These are phyloP conservation scores for Spergularia azorica DNA, from an alignment of 179 eudicot species.

Conservation along the genomic window DNA sequence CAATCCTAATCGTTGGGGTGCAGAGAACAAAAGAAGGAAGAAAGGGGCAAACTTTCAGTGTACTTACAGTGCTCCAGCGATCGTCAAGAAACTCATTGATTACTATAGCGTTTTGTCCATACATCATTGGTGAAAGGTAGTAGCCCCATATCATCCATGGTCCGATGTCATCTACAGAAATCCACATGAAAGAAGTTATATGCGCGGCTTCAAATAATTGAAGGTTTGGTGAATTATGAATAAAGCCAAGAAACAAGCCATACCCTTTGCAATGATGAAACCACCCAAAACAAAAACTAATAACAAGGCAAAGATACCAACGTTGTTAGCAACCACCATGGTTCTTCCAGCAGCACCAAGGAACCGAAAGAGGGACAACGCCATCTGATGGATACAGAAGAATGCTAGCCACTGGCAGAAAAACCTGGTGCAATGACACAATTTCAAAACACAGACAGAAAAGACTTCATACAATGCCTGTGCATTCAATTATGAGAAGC, in stretches of 20 bases:
- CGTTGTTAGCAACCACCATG: constrained; percentile 65
- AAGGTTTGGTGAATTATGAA: background rate
- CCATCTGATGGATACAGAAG: constrained; percentile 79
- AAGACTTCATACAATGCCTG: too few species aligned
- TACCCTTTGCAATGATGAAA: constrained; percentile 76
- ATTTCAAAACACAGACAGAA: too few species aligned
- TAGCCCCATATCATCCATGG: constrained; percentile 96
- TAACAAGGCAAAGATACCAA: constrained; percentile 62
- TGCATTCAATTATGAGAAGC: too few species aligned
- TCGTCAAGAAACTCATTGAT: constrained; percentile 76
- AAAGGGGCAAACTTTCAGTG: background rate
- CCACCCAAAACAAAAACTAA: constrained; percentile 79
- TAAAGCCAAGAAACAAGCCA: background rate
- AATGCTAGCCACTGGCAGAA: constrained; percentile 75
- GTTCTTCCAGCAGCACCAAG: constrained; percentile 80
- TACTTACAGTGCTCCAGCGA: constrained; percentile 67
- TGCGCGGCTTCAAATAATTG: background rate
- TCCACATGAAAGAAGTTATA: constrained; percentile 1
- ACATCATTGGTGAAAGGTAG: constrained; percentile 86
- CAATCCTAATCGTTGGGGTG: background rate
- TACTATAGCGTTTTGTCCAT: constrained; percentile 80
- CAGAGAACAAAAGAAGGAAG: background rate
- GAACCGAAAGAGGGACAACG: constrained; percentile 70
- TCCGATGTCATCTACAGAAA: constrained; percentile 60
- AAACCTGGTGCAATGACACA: constrained; percentile 50